Percentiles rank a stretch among this genome's conserved stretches.
These are phyloP conservation scores for Lentithecium fluviatile DNA, from an alignment of 495 filamentous ascomycete genomes.

Conservation along the genomic window DNA sequence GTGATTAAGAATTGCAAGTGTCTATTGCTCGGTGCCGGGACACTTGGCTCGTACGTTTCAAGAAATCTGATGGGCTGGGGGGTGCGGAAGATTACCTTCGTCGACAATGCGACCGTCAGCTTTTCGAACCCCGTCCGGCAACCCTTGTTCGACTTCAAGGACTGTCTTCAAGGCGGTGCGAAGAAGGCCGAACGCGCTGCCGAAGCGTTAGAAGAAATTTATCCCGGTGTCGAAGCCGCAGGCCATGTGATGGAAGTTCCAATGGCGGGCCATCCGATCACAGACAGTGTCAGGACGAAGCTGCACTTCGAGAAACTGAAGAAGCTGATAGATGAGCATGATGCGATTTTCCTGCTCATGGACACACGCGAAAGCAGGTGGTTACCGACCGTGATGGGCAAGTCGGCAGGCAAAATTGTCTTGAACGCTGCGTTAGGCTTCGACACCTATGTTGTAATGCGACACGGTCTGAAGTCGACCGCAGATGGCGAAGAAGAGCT, in stretches of 20 bases:
- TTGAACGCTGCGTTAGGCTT: constrained; percentile 96
- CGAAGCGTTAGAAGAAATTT: constrained; percentile 78
- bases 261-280: constrained; percentile 89
- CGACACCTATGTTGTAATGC: constrained; percentile 95
- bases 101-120: constrained; percentile 90
- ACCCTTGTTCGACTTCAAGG: constrained; percentile 83
- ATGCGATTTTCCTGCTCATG: constrained; percentile 93
- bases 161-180: constrained; percentile 81
- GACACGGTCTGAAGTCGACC: constrained; percentile 65
- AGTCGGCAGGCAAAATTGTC: constrained; percentile 86
- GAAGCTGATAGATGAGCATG: constrained; percentile 77
- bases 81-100: constrained; percentile 92
- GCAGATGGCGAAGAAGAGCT: constrained; percentile 60
- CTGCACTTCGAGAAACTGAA: constrained; percentile 73
- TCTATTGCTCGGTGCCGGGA: constrained; percentile 90
- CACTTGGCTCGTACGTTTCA: constrained; percentile 88
- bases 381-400: constrained; percentile 97
- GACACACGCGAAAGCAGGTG: constrained; percentile 92
- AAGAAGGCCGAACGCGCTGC: constrained; percentile 83
- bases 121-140: constrained; percentile 98
- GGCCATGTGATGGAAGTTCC: constrained; percentile 83
- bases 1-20: constrained; percentile 88
- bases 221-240: constrained; percentile 78
- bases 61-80: constrained; percentile 93
- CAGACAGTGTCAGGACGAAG: constrained; percentile 63